Conservation (phyloP, 2,329 filamentous ascomycete species). For the Alternaria gaisen region DNA sequence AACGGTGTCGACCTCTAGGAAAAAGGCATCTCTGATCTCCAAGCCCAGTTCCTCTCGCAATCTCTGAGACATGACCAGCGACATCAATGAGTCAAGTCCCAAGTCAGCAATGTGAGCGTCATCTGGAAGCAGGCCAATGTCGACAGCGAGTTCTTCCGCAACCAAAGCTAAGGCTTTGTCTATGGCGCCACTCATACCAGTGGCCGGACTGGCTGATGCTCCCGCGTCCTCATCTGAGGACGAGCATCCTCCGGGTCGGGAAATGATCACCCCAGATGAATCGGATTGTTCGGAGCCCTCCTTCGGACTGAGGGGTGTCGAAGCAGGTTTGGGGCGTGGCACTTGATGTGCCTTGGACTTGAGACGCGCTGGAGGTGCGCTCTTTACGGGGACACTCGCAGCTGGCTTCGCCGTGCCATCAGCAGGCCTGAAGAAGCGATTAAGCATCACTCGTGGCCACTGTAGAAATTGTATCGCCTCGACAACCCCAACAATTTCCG, state of each 20-base stretch:
- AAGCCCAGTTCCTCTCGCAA: neutral
- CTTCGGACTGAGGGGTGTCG: neutral
- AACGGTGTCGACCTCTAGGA: neutral
- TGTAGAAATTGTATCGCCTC: neutral
- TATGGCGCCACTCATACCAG: neutral
- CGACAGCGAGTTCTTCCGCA: neutral
- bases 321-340: neutral
- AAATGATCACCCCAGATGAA: neutral
- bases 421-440: neutral
- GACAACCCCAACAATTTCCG: neutral
- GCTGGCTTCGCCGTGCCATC: neutral
- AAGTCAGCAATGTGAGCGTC: neutral
- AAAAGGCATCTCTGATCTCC: neutral
- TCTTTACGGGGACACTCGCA: neutral
- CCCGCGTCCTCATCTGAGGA: neutral
- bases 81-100: neutral
- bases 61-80: neutral
- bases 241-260: neutral
- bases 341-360: neutral
- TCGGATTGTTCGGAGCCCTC: neutral
- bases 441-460: neutral
- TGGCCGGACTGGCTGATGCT: neutral
- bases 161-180: neutral
- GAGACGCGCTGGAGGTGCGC: neutral
- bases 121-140: neutral